Percentiles rank a stretch among this genome's conserved stretches.
Evolutionary conservation across 371 early-diverging fungal genomes (phyloP).

Genomic region (Haplosporangium sp.): DNA sequence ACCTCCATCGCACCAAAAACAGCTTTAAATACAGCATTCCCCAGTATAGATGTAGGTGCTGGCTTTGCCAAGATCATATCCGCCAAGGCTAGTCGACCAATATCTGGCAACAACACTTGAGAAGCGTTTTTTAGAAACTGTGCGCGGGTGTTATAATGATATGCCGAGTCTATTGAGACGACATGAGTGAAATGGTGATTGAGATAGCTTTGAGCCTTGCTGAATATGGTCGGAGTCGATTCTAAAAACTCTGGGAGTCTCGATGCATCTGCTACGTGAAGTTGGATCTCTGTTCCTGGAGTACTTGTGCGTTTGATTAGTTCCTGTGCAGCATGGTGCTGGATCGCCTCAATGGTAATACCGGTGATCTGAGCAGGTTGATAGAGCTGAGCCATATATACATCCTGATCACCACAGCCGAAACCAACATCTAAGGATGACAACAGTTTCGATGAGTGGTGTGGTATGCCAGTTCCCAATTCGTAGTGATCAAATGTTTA

Average conservation of each 20-base stretch:
- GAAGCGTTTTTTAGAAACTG: slow-evolving; percentile 58
- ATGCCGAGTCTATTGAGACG: slow-evolving; percentile 68
- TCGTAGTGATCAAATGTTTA: too few species aligned
- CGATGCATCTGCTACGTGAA: slow-evolving; percentile 51
- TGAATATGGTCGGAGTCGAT: slow-evolving; percentile 22
- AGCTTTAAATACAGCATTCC: slow-evolving; percentile 20
- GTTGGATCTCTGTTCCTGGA: slow-evolving; percentile 35
- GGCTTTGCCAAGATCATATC: slow-evolving; percentile 54
- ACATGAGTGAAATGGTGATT: slow-evolving; percentile 58
- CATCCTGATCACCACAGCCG: slow-evolving; percentile 55
- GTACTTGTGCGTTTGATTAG: slow-evolving; percentile 23
- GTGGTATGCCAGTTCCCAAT: too few species aligned
- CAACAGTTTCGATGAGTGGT: background rate
- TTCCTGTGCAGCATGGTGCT: slow-evolving; percentile 52
- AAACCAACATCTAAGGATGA: slow-evolving; percentile 39
- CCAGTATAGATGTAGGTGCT: slow-evolving; percentile 25
- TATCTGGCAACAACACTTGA: slow-evolving; percentile 39
- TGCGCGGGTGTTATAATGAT: slow-evolving; percentile 67
- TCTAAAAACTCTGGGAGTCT: slow-evolving; percentile 36
- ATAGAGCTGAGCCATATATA: slow-evolving; percentile 45
- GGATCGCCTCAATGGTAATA: slow-evolving; percentile 53
- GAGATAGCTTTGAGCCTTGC: background rate
- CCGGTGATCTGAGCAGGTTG: slow-evolving; percentile 45
- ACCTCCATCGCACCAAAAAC: slow-evolving; percentile 42
- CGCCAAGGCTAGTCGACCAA: slow-evolving; percentile 40